Base-by-base conservation (phyloP, 352 stramenopile species). In the Globisporangium orthogonon region DNA sequence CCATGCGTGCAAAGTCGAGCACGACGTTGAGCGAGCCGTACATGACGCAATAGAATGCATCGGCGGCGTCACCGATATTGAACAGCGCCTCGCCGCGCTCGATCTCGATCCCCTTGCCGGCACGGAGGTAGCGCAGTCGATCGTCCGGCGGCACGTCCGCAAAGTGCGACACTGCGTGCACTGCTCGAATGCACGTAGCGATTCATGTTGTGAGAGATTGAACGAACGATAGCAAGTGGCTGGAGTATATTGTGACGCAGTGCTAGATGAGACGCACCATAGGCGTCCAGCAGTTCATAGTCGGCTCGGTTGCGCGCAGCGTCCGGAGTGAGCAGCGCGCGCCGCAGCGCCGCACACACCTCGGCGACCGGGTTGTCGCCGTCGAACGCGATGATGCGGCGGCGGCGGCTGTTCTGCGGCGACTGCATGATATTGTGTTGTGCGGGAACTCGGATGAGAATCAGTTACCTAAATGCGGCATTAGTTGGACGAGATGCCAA, bases 31-130 rank as follows among this genome's bases (percentile, higher is more conserved):
- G 67, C 2, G 81, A 75, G 35, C 81, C 81, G 54, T 82, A 89
- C 67, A 89, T 85, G 63, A 89, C 74, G 53, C 78, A 88, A 51
- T 87, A 91, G 53, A 91, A 87, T 29, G 78, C 74, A 54, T 91
- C 81, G 4, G 81, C 81, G 4, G 69, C 61, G 53, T 91, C 81
- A 2, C 81, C 81, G 30, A 89, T 81, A 40, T 77, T 69, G 60
- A 91, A 91, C 2, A 91, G 59, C 48, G 74, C 76, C 33, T 91
- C 76, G 48, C 78, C 74, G 35, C 78, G 67, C 7, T 86, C 65
- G 23, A 91, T 69, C 49, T 85, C 73, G 31, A 91, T 73, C 30
- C 81, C 81, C 41, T 85, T 83, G 29, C 75, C 74, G 10, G 77
- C 75, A 31, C 80, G 78, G 28, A 91, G 65, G 53, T 89, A 89